Base-by-base conservation (phyloP, 2,329 filamentous ascomycete genomes). In the Sporothrix schenckii region DNA sequence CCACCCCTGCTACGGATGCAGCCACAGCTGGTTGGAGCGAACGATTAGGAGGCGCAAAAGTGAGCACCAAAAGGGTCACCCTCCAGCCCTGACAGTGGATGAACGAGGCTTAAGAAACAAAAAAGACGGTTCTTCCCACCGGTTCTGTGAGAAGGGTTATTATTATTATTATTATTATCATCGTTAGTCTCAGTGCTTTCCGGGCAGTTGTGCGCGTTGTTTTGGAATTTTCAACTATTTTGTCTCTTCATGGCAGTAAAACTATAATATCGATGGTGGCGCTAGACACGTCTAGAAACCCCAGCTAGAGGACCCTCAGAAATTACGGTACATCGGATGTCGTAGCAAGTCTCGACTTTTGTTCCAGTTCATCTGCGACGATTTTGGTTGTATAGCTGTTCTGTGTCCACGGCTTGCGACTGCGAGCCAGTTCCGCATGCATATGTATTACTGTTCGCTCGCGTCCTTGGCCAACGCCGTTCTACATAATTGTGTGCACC, bases 91-190 rank as follows among this genome's bases (percentile, higher is more conserved):
- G n/a, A 44, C 24, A 14, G 39, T 34, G 34, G 34, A 61, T 44
- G 39, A 44, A 44, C 58, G 58, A 61, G 58, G 58, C 58, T 65
- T 34, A 50, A 9, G 34, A 49, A 24, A 24, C 24, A 27, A 30
- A 41, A 65, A 65, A 27, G 60, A 65, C 61, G 61, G 61, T 34
- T 49, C 61, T 65, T 49, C 44, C 61, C 61, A 30, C 41, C 60
- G 39, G 21, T 19, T 21, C 24, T 60, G 56, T 21, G 58, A 44
- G 58, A 44, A 24, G 24, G 24, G 24, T 2, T 24, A 24, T 24
- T 24, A 24, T 24, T 24, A 30, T 30, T 30, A 30, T 30, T 30
- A 30, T 39, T 24, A 61, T 44, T 27, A 24, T 47, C 27, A 24
- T 61, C 39, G n/a, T 47, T 21, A 44, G 39, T 9, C 34, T 21